Base-by-base conservation (phyloP, 2,329 filamentous ascomycete genomes). In the Pseudonectria buxi region DNA sequence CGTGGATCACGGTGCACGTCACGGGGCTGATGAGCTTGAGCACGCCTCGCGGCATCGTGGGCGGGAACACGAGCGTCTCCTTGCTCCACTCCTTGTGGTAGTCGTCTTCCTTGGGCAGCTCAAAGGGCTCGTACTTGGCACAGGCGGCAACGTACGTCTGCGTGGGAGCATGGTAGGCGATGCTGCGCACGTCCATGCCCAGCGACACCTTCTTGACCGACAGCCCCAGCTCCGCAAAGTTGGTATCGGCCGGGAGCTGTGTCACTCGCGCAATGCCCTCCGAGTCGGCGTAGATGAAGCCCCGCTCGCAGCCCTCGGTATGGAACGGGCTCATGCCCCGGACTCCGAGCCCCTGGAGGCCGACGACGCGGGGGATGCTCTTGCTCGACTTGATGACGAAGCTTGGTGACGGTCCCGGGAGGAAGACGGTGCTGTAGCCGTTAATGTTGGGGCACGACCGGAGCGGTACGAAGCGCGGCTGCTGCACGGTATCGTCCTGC, bases 381-480 rank as follows among this genome's bases (percentile, higher is more conserved):
- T 86, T 84, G 25, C 86, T 76, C 31, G 86, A 86, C 52, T 86
- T 94, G 28, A 95, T 58, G 29, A 98, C 65, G 56, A 96, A 89
- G 39, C 79, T 81, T 0, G 90, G 84, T 1, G 86, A 86, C 4
- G 72, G 62, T 0, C 90, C 89, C 1, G 87, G 81, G 32, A 95
- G 71, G 54, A 95, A 92, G 1, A 96, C 81, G 2, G 84, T 76
- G 53, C 78, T 82, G 57, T 89, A 88, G 3, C 87, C 86, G 22
- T 74, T 77, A n/a, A 95, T 56, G 37, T 86, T 81, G 36, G 66
- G 53, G 28, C 83, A 72, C 1, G 68, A 62, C 2, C 74, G 67
- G 26, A 88, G 64, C 0, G 79, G 70, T 13, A 74, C 63, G 36
- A 65, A 67, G 3, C 68, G 64, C 4, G 60, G 59, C 27, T 65